Conservation (phyloP, 768 basidiomycete genomes). For the Butyriboletus loyo region DNA sequence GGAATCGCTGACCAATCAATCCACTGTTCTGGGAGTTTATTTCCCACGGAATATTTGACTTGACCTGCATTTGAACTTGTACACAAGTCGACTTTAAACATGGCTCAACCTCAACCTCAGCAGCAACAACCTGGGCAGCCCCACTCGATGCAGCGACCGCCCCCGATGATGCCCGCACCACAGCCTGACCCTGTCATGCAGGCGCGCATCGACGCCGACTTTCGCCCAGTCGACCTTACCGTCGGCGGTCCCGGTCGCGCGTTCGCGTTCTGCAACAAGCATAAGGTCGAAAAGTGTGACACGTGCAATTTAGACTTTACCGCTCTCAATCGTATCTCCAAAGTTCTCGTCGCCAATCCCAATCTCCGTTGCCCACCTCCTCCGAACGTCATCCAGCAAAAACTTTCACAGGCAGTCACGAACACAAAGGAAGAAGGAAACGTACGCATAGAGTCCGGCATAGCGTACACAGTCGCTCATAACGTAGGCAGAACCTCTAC, state of each 20-base stretch:
- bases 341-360: slow-evolving; percentile 65
- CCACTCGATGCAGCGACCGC: slow-evolving; percentile 32
- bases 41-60: slow-evolving; percentile 10
- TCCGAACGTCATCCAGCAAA: slow-evolving; percentile 68
- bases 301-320: slow-evolving; percentile 73
- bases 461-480: slow-evolving; percentile 5
- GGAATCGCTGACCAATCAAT: slow-evolving; percentile 26
- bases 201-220: slow-evolving; percentile 75
- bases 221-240: slow-evolving; percentile 52
- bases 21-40: not conserved
- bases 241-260: slow-evolving; percentile 52
- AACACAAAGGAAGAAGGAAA: slow-evolving; percentile 93
- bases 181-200: slow-evolving; percentile 70
- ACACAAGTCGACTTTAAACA: slow-evolving; percentile 19
- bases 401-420: slow-evolving; percentile 70
- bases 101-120: slow-evolving; percentile 67
- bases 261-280: slow-evolving; percentile 58
- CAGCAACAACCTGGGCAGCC: slow-evolving; percentile 48
- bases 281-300: slow-evolving; percentile 72
- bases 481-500: slow-evolving; percentile 59
- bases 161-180: slow-evolving; percentile 43
- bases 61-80: not conserved
- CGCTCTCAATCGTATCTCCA: slow-evolving; percentile 72
- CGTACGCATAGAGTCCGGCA: slow-evolving; percentile 46
- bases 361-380: slow-evolving; percentile 78